Percentiles rank a stretch among this genome's conserved stretches.
phyloP scores from a whole-genome alignment of 2,329 filamentous ascomycete species.

The Alternaria burnsii region DNA sequence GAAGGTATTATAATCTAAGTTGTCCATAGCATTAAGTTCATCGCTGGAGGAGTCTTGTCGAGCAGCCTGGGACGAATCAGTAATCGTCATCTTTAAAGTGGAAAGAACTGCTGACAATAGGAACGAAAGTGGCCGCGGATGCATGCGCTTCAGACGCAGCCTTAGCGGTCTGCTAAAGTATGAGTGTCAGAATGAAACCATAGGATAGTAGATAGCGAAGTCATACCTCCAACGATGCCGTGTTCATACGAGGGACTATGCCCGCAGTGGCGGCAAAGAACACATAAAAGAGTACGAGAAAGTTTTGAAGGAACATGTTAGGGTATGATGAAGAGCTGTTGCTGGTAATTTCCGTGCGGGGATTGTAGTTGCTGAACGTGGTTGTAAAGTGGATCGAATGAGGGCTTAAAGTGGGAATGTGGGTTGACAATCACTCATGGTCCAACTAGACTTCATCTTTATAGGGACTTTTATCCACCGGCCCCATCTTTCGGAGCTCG shows the following conservation, averaged over 20 bases:
- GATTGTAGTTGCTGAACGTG: background rate
- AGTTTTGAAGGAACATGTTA: background rate
- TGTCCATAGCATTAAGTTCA: background rate
- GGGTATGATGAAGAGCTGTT: background rate
- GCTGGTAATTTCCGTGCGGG: background rate
- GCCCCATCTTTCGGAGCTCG: background rate
- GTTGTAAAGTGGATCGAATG: background rate
- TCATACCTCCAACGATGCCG: background rate
- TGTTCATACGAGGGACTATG: background rate
- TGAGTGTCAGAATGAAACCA: background rate
- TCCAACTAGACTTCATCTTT: background rate
- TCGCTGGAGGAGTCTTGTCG: background rate
- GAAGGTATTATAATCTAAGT: background rate
- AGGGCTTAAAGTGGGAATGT: background rate
- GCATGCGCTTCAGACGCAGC: background rate
- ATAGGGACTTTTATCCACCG: background rate
- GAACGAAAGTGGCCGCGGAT: background rate
- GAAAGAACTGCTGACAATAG: background rate
- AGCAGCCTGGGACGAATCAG: background rate
- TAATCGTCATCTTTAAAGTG: background rate
- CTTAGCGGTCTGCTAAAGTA: background rate
- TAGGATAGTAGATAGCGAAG: background rate
- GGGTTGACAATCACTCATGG: background rate
- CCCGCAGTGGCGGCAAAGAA: background rate
- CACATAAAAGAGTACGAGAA: background rate